These are phyloP conservation scores for Globisporangium lucens DNA, from an alignment of 352 stramenopile genomes.

Conservation along the genomic window DNA sequence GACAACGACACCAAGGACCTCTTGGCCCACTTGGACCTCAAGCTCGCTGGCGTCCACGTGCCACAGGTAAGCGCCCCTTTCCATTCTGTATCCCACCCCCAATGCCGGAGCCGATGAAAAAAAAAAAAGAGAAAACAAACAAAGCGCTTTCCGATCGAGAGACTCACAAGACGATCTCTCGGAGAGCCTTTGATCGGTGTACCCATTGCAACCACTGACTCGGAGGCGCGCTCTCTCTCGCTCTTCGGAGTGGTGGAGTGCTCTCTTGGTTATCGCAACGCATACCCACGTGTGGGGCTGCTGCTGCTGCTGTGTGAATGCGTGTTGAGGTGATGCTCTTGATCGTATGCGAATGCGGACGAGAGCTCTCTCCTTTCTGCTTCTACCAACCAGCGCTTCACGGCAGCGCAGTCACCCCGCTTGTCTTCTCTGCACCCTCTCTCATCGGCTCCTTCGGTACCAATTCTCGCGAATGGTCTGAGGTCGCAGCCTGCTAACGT, in stretches of 20 bases:
- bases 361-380: background rate
- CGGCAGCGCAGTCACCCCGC: background rate
- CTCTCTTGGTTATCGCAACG: conserved; percentile 9
- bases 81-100: conserved; percentile 18
- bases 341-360: background rate
- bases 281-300: background rate
- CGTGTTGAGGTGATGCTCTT: background rate
- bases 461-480: conserved; percentile 18
- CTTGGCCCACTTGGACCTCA: conserved; percentile 94
- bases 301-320: conserved; percentile 5
- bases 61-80: conserved; percentile 65
- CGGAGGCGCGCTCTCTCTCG: background rate
- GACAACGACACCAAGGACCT: conserved; percentile 99
- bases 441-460: conserved; percentile 55
- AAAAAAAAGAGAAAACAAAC: conserved; percentile 22
- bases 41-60: conserved; percentile 88
- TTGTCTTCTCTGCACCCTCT: background rate
- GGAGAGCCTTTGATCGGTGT: conserved; percentile 37
- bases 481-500: conserved; percentile 37
- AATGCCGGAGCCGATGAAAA: conserved; percentile 86
- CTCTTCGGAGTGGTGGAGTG: background rate
- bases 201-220: conserved; percentile 53
- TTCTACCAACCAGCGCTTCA: background rate
- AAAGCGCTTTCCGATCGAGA: conserved; percentile 15
- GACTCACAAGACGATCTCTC: conserved; percentile 13